phyloP scores from a whole-genome alignment of 2,329 filamentous ascomycete genomes.

The Phialocephala sp. region DNA sequence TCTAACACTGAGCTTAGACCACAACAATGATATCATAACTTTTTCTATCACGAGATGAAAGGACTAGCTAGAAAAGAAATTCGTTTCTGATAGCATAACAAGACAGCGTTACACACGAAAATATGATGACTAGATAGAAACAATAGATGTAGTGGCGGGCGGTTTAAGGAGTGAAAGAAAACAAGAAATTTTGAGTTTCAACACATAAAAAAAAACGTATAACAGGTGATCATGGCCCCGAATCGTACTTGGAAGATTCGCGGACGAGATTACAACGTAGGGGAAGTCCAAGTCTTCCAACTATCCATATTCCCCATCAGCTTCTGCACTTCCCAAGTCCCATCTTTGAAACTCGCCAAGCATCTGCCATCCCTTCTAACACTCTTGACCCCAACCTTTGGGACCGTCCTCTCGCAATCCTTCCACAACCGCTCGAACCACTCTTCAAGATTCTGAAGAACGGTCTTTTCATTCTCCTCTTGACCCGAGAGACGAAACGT shows the following conservation, averaged over 20 bases:
- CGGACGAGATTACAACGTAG: not conserved
- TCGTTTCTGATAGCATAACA: too few species aligned
- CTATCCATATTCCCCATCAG: conserved; percentile 29
- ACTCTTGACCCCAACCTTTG: conserved; percentile 29
- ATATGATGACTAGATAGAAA: too few species aligned
- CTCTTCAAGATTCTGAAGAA: conserved; percentile 24
- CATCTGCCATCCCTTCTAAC: conserved; percentile 24
- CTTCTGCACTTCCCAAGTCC: conserved; percentile 29
- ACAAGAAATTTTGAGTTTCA: not conserved
- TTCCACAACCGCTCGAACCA: conserved; percentile 30
- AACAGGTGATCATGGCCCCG: not conserved
- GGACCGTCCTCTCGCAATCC: not conserved
- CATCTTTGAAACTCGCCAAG: conserved; percentile 29
- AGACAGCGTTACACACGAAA: too few species aligned
- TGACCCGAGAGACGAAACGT: conserved; percentile 17
- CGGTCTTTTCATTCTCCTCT: conserved; percentile 20
- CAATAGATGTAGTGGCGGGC: too few species aligned
- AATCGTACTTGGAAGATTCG: not conserved
- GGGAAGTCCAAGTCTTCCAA: conserved; percentile 32
- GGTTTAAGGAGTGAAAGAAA: not conserved
- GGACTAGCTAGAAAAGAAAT: too few species aligned
- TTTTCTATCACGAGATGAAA: too few species aligned
- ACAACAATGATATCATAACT: too few species aligned
- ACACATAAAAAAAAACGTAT: not conserved
- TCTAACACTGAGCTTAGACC: too few species aligned